These are phyloP conservation scores for Papiliotrema laurentii DNA, from an alignment of 1,284 basidiomycete species.

Conservation along the genomic window DNA sequence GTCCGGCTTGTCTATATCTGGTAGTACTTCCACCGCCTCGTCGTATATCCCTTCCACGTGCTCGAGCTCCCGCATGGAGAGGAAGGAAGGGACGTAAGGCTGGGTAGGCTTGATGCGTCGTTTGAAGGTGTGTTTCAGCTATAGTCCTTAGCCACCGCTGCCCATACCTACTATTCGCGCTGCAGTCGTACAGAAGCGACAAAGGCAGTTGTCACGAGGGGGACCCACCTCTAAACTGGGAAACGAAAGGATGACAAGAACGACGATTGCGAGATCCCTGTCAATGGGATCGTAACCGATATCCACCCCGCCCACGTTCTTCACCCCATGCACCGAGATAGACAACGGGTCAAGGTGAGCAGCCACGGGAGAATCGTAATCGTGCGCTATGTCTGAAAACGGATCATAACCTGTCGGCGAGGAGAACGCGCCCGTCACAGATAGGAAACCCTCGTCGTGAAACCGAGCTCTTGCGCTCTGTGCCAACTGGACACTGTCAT, in stretches of 20 bases:
- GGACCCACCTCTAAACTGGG: constrained; percentile 1
- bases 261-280: background rate
- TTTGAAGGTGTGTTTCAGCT: constrained; percentile 3
- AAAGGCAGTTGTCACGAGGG: too few relatives aligned
- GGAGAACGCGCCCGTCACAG: too few relatives aligned
- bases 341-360: background rate
- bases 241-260: constrained; percentile 1
- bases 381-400: background rate
- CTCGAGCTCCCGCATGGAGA: constrained; percentile 1
- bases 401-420: too few relatives aligned
- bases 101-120: background rate
- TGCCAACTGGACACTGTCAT: too few relatives aligned
- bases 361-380: background rate
- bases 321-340: background rate
- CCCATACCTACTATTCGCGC: too few relatives aligned
- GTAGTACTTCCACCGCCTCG: background rate
- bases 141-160: too few relatives aligned
- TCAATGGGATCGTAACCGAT: background rate
- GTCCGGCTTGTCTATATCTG: background rate
- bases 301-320: constrained; percentile 2
- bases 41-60: constrained; percentile 2
- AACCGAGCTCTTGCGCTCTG: too few relatives aligned
- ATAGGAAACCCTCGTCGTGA: too few relatives aligned
- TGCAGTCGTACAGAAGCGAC: too few relatives aligned
- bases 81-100: constrained; percentile 6